Conservation (phyloP, 768 basidiomycete genomes). For the Tylopilus sp. region DNA sequence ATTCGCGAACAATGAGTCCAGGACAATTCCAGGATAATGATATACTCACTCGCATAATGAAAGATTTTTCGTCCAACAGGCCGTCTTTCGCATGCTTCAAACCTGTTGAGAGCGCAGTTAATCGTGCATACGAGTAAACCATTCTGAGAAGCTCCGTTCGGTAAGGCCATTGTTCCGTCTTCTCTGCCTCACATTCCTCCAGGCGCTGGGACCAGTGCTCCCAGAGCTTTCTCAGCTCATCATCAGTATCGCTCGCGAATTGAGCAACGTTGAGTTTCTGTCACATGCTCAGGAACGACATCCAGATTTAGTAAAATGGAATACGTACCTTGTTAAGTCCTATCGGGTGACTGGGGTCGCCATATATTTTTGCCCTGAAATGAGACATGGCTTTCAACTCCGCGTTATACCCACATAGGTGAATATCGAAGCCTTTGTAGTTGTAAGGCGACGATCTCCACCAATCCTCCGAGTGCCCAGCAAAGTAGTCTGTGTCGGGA, state of each 20-base stretch:
- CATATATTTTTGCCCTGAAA: slow-evolving; percentile 66
- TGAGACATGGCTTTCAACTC: slow-evolving; percentile 62
- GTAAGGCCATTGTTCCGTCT: slow-evolving; percentile 51
- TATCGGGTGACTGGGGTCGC: slow-evolving; percentile 67
- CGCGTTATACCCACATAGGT: slow-evolving; percentile 72
- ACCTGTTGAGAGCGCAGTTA: slow-evolving; percentile 68
- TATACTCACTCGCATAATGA: slow-evolving; percentile 58
- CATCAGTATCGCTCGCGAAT: slow-evolving; percentile 65
- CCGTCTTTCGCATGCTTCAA: slow-evolving; percentile 70
- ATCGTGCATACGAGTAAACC: slow-evolving; percentile 65
- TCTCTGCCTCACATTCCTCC: slow-evolving; percentile 50
- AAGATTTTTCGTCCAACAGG: slow-evolving; percentile 56
- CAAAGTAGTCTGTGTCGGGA: slow-evolving; percentile 71
- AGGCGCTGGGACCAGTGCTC: slow-evolving; percentile 53
- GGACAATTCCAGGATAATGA: not conserved
- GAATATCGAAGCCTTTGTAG: slow-evolving; percentile 73
- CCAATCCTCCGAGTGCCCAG: slow-evolving; percentile 66
- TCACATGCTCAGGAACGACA: slow-evolving; percentile 1
- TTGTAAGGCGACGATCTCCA: slow-evolving; percentile 68
- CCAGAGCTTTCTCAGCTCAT: slow-evolving; percentile 55
- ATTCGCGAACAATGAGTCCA: not conserved
- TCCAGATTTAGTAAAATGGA: not conserved
- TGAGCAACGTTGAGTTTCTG: slow-evolving; percentile 63
- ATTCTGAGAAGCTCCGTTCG: slow-evolving; percentile 58
- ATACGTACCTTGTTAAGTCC: slow-evolving; percentile 65